phyloP scores from a whole-genome alignment of 2,329 filamentous ascomycete species.

The Fusarium subtropicale region DNA sequence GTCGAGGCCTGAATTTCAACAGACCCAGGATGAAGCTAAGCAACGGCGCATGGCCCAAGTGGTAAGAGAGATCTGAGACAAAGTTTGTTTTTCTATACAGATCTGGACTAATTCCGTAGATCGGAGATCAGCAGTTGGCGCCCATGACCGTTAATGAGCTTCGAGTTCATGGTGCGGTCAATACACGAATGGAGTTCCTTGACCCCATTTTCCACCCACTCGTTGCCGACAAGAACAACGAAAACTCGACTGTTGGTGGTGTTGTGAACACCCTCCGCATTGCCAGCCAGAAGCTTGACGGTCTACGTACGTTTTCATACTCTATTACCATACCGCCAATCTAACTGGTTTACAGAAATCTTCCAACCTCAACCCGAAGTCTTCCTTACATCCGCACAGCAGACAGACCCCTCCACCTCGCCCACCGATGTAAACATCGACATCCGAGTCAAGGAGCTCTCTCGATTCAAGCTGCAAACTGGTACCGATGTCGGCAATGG shows the following conservation, averaged over 20 bases:
- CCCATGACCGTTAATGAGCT: constrained; percentile 90
- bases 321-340: constrained; percentile 29
- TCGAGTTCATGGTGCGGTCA: constrained; percentile 81
- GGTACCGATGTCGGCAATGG: constrained; percentile 94
- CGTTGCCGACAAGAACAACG: constrained; percentile 73
- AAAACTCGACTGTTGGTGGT: constrained; percentile 81
- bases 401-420: constrained; percentile 74
- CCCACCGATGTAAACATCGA: constrained; percentile 86
- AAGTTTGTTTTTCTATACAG: neutral
- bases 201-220: constrained; percentile 83
- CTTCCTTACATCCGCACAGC: constrained; percentile 81
- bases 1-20: constrained; percentile 52
- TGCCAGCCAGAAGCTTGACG: constrained; percentile 78
- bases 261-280: constrained; percentile 78
- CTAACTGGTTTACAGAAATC: constrained; percentile 70
- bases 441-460: constrained; percentile 83
- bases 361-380: constrained; percentile 86
- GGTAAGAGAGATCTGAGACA: constrained; percentile 41
- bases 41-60: constrained; percentile 55
- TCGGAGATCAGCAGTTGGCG: constrained; percentile 80
- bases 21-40: constrained; percentile 55
- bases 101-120: constrained; percentile 46
- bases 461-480: constrained; percentile 88
- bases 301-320: constrained; percentile 72
- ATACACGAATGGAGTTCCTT: constrained; percentile 87